Base-by-base conservation (phyloP, 148 eudicot genomes). In the Amaranthus palmeri region DNA sequence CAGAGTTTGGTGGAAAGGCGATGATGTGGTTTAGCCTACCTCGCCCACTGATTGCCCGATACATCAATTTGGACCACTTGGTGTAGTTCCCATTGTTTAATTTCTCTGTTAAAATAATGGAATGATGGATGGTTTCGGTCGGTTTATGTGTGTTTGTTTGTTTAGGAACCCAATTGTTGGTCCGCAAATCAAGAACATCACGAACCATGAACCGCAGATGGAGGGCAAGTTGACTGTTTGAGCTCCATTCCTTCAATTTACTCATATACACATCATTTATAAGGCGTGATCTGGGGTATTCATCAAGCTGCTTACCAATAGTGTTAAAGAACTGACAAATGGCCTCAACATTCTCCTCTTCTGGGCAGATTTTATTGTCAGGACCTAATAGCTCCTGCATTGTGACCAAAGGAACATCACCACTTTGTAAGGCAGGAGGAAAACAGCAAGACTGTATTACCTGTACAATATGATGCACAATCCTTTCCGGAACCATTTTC, bases 401-500 rank as follows among this genome's bases (percentile, higher is more conserved):
- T 18, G 54, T 53, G 45, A 49, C 17, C 55, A 41, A 43, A 6
- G 48, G 43, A 18, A 43, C 13, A 65, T 74, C 40, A 57, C 49
- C 5, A 18, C 57, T 67, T 4, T 12, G 1, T 9, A 44, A 47
- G 17, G 14, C 8, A 36, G 14, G 46, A 13, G 36, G 58, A 1
- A 4, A 18, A 2, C 8, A 15, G 46, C 12, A 73, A 72, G 55
- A 48, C 10, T 12, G 2, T 3, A 0, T 13, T 79, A 95, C 99
- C 99, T 87, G 93, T 73, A 88, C 92, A 73, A 96, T 88, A 78
- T 96, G 97, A 83, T 90, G 99, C 72, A 88, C 97, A 72, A 92
- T 90, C 87, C 76, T 96, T 80, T 96, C 97, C 41, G 93, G 92
- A 15, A 96, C 97, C 99, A 96, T 96, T 80, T 84, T 92, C 78